Evolutionary conservation across 2,329 filamentous ascomycete species (phyloP).

Genomic region (Claviceps quebecensis): DNA sequence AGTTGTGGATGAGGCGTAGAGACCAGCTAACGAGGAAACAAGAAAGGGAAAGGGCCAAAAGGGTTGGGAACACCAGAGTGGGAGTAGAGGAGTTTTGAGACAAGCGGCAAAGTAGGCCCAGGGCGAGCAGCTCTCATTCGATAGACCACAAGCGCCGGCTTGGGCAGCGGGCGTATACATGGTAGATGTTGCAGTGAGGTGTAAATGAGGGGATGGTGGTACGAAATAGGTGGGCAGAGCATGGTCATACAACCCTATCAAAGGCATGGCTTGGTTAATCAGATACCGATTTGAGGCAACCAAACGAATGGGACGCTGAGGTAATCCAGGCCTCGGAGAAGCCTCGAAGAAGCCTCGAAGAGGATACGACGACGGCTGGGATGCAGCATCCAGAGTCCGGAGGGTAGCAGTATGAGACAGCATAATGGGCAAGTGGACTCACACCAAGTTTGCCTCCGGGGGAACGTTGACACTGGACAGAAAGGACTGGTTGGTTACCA

Average conservation of each 20-base stretch:
- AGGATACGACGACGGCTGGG: not conserved
- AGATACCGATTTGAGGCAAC: conserved; percentile 1
- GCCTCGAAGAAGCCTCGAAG: not conserved
- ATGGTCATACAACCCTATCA: not conserved
- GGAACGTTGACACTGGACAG: not conserved
- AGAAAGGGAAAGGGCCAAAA: conserved; percentile 22
- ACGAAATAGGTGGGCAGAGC: not conserved
- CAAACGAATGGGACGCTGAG: conserved; percentile 20
- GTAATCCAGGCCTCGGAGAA: not conserved
- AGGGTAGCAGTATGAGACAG: not conserved
- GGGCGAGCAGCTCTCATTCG: conserved; percentile 15
- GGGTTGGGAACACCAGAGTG: conserved; percentile 20
- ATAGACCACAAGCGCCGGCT: conserved; percentile 21
- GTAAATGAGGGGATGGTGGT: conserved; percentile 6
- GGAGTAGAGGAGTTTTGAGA: conserved; percentile 39
- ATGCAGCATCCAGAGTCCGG: not conserved
- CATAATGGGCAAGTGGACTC: not conserved
- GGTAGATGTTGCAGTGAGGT: conserved; percentile 12
- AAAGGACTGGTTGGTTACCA: not conserved
- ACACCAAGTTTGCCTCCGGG: not conserved
- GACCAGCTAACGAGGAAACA: conserved; percentile 40
- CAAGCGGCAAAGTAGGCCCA: conserved; percentile 15
- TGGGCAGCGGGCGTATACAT: conserved; percentile 14
- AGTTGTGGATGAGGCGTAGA: conserved; percentile 23
- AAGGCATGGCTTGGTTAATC: conserved; percentile 3